Evolutionary conservation across 208 protist species (phyloP).

Genomic region (Naegleria lovaniensis): DNA sequence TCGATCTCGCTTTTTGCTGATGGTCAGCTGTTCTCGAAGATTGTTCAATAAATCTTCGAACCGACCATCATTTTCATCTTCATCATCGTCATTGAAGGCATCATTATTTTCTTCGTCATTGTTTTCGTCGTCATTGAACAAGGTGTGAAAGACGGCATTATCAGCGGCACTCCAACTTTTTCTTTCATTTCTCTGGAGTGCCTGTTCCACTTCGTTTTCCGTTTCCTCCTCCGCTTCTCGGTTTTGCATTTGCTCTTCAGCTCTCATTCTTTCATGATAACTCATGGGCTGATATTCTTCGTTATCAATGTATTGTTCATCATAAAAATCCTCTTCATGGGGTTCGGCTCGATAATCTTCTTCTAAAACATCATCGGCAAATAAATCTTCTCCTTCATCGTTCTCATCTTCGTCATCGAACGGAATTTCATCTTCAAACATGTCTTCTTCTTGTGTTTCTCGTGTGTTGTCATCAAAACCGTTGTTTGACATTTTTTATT

Average conservation of each 20-base stretch:
- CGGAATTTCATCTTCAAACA: not conserved
- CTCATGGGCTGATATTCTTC: too few species aligned
- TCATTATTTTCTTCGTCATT: not conserved
- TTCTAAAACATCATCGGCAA: not conserved
- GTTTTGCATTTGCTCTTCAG: not conserved
- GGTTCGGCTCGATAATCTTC: not conserved
- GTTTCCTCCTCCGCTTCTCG: not conserved
- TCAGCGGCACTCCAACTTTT: not conserved
- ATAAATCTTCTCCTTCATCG: constrained; percentile 26
- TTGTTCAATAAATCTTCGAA: not conserved
- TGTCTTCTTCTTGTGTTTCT: not conserved
- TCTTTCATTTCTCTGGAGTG: not conserved
- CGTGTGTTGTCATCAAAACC: too few species aligned
- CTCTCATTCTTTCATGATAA: not conserved
- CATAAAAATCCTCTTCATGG: not conserved
- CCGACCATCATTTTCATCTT: not conserved
- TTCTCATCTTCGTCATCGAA: not conserved
- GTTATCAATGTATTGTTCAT: not conserved
- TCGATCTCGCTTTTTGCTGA: not conserved
- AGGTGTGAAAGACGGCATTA: not conserved
- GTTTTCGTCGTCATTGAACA: not conserved
- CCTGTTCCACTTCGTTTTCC: not conserved
- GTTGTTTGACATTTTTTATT: too few species aligned
- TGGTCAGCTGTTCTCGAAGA: not conserved
- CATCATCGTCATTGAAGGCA: not conserved